These are phyloP conservation scores for Verbascum thapsus DNA, from an alignment of 257 asterid species.

Conservation along the genomic window DNA sequence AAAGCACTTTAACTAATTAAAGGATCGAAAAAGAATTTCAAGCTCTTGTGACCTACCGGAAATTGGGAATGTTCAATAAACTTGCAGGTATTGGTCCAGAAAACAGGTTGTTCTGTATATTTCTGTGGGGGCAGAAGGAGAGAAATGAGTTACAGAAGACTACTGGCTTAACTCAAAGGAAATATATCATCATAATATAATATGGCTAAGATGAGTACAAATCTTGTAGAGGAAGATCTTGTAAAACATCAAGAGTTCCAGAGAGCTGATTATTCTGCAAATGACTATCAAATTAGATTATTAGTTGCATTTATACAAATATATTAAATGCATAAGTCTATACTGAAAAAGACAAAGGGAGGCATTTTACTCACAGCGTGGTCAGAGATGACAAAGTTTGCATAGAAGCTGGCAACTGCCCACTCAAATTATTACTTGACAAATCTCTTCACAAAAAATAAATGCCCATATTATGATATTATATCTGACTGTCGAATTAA, in stretches of 20 bases:
- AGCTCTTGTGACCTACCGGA: slow-evolving; percentile 54
- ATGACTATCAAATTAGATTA: slow-evolving; percentile 59
- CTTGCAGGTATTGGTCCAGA: slow-evolving; percentile 87
- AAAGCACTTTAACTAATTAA: background rate
- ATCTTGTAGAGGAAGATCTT: slow-evolving; percentile 76
- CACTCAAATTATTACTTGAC: slow-evolving; percentile 80
- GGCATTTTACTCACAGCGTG: slow-evolving; percentile 64
- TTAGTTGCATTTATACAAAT: no score
- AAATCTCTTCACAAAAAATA: slow-evolving; percentile 61
- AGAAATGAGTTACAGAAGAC: slow-evolving; percentile 25
- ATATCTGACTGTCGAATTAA: slow-evolving; percentile 15
- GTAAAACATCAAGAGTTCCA: slow-evolving; percentile 87
- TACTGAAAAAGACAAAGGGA: background rate
- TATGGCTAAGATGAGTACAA: slow-evolving; percentile 57
- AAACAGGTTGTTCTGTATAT: slow-evolving; percentile 75
- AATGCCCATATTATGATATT: slow-evolving; percentile 18
- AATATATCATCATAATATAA: slow-evolving; percentile 12
- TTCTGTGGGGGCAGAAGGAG: slow-evolving; percentile 50
- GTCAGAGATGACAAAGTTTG: slow-evolving; percentile 57
- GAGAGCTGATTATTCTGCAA: slow-evolving; percentile 93
- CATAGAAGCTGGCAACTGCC: slow-evolving; percentile 79
- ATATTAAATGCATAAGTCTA: background rate
- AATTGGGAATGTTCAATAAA: slow-evolving; percentile 70
- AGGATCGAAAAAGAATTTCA: slow-evolving; percentile 4
- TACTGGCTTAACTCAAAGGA: slow-evolving; percentile 13